Percentiles rank a stretch among this genome's conserved stretches.
Evolutionary conservation across 129 eudicot genomes (phyloP).

Genomic region (Lonicera japonica): DNA sequence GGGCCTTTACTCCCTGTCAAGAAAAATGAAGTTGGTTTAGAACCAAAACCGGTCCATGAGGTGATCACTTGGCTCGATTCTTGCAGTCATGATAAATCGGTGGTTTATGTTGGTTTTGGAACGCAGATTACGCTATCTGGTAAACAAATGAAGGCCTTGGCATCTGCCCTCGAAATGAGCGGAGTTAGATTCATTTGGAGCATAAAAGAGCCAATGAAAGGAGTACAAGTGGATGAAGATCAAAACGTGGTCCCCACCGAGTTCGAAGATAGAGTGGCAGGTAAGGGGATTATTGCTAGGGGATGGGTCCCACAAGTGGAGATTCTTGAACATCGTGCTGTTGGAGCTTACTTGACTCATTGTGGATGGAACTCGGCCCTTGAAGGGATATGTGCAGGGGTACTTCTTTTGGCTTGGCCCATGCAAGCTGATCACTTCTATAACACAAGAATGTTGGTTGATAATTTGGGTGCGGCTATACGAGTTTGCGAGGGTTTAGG

Average conservation of each 20-base stretch:
- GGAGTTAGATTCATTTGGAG: conserved; percentile 12
- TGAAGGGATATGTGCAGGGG: too few relatives aligned
- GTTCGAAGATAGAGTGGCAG: conserved; percentile 20
- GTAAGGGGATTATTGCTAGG: conserved; percentile 11
- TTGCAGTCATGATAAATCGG: conserved; percentile 10
- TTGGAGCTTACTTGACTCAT: too few relatives aligned
- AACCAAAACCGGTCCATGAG: conserved; percentile 1
- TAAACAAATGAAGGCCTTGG: conserved; percentile 3
- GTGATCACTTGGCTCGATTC: conserved; percentile 22
- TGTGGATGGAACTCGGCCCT: too few relatives aligned
- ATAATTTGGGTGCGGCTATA: too few relatives aligned
- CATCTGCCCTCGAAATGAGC: conserved; percentile 11
- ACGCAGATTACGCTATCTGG: neutral
- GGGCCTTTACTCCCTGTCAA: too few relatives aligned
- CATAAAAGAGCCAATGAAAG: conserved; percentile 1
- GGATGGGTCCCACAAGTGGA: too few relatives aligned
- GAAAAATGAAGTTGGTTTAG: too few relatives aligned
- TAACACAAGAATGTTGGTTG: too few relatives aligned
- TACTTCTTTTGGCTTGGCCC: too few relatives aligned
- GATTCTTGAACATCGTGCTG: too few relatives aligned
- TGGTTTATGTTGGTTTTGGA: conserved; percentile 22
- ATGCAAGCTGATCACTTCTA: too few relatives aligned
- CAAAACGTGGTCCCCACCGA: conserved; percentile 6
- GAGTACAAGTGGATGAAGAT: neutral
- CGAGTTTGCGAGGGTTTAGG: too few relatives aligned